Base-by-base conservation (phyloP, 2,329 filamentous ascomycete species). In the Aspergillus ustus region DNA sequence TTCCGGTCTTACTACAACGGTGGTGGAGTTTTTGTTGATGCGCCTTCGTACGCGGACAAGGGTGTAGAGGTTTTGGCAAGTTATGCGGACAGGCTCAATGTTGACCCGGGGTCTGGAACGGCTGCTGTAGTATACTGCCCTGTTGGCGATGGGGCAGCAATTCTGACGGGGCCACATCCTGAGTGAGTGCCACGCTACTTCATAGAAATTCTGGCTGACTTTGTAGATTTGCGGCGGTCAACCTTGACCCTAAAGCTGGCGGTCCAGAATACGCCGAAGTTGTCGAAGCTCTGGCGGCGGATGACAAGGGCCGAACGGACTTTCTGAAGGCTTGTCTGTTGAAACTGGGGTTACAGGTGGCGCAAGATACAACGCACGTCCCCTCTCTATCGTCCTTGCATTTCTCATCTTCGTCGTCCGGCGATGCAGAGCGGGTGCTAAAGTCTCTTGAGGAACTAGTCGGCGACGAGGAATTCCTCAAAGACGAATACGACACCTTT, bases 1-100 rank as follows among this genome's bases (percentile, higher is more conserved):
- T 91, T 96, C 62, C 82, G 84, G 57, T 89, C 87, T 15, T 99
- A 99, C 73, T 97, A 94, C 76, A 99, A 99, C 69, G 95, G 95
- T 0, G 95, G 95, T 0, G 93, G 95, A 3, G 88, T 96, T 1
- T 99, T 98, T 79, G 91, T 97, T 1, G 89, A 95, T 77, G 89
- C 91, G 1, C 83, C 84, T 3, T 85, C 84, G 49, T 82, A 87
- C 59, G 79, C 82, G 59, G 83, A 85, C 31, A 79, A 83, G 65
- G 90, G 89, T 1, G 87, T 97, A 0, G 87, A 97, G 75, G 84
- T 97, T 7, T 80, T 99, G 25, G 95, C 94, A 1, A 90, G 84
- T 61, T 99, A 95, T 73, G 84, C 84, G 0, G 89, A 92, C 40
- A 81, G 89, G 15, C 76, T 96, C 13, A 87, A 90, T 67, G 91